Evolutionary conservation across 345 rosid genomes (phyloP), one percentile per base, ranked within the genome.

Genomic region (Gossypium longicalyx): DNA sequence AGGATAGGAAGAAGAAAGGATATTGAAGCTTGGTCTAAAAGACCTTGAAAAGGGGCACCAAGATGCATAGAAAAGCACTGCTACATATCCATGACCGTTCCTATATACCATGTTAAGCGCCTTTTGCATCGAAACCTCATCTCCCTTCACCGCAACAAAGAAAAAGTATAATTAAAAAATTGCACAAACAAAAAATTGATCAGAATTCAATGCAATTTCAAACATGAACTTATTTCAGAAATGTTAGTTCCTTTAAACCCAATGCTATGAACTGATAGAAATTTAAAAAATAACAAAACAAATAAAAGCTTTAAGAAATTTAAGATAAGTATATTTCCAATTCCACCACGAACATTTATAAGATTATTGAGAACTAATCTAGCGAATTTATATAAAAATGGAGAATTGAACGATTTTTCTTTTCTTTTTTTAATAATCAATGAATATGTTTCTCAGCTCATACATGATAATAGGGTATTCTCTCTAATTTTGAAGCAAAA

Each of bases 1-100:
- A 2, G 96, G 84, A 82, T 86, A 95, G 19, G 87, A 76, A 72
- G 90, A 84, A 51, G 99, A 81, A 53, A 95, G 77, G 73, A 87
- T 56, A 69, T 89, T 82, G 74, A 95, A 91, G 51, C 82, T 83
- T 6, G 94, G 98, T 51, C 91, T 83, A 67, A 95, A 87, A 20
- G 76, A 77, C 77, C 86, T 80, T 2, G 99, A 95, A 77, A 95
- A 95, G 56, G 97, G 99, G 81, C 99, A 95, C 98, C 98, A 92
- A 2, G 95, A 89, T 65, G 98, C 97, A 77, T 91, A 92, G 79
- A 94, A 94, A 65, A 94, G 92, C 83, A 92, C 85, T n/a, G 98
- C 96, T 70, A 89, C 97, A 65, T 89, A 89, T 41, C 81, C 82
- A 68, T 83, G 78, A 34, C 86, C 80, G 57, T 84, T 81, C 86